These are phyloP conservation scores for Solanum clarkiae DNA, from an alignment of 257 asterid genomes.

Conservation along the genomic window DNA sequence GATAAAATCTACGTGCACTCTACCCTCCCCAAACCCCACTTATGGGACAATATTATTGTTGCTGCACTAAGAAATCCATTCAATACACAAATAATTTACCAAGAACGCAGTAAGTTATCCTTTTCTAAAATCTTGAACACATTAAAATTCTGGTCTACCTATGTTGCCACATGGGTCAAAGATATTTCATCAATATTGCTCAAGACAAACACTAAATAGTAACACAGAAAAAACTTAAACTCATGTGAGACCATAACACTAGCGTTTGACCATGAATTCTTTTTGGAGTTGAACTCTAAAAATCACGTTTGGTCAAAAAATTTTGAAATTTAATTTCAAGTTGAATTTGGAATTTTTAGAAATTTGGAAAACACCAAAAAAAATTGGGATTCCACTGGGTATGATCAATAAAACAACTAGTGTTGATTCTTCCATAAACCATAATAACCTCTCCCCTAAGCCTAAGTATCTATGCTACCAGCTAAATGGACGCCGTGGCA, in stretches of 20 bases:
- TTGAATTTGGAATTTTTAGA: too few species aligned
- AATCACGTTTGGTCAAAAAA: too few species aligned
- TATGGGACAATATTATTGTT: background rate
- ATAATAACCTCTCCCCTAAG: slow-evolving; percentile 50
- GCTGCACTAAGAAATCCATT: background rate
- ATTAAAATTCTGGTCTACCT: background rate
- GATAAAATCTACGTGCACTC: background rate
- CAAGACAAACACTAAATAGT: background rate
- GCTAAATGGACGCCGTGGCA: slow-evolving; percentile 37
- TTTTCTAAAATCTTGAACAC: background rate
- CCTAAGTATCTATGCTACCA: slow-evolving; percentile 53
- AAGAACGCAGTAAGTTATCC: background rate
- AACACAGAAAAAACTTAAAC: background rate
- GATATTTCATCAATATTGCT: background rate
- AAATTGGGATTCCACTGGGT: too few species aligned
- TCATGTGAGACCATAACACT: background rate
- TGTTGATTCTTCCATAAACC: slow-evolving; percentile 24
- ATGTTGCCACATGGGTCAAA: background rate
- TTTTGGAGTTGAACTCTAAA: too few species aligned
- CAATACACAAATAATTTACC: background rate
- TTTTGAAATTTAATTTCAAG: too few species aligned
- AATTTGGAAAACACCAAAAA: too few species aligned
- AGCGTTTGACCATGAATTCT: background rate
- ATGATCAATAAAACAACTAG: background rate
- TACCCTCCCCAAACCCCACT: too few species aligned